These are phyloP conservation scores for Phanerodontia chrysosporium DNA, from an alignment of 768 basidiomycete genomes.

Conservation along the genomic window DNA sequence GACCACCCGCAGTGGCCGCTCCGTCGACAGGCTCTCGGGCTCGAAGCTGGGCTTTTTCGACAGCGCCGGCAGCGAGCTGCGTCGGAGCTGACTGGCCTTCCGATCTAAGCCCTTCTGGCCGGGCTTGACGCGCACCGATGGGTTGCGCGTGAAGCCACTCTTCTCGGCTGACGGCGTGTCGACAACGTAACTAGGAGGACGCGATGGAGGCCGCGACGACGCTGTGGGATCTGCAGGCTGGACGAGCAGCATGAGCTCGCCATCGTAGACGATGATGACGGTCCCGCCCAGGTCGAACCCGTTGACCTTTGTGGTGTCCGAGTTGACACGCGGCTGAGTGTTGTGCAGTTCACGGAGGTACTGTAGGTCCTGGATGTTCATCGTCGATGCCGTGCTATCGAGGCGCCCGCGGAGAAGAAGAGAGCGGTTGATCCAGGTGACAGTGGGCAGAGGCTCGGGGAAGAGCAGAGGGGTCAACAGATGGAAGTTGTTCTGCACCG, in stretches of 20 bases:
- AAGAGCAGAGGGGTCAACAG: slow-evolving; percentile 67
- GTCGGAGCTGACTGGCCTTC: slow-evolving; percentile 69
- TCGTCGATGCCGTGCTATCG: slow-evolving; percentile 50
- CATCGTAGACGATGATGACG: slow-evolving; percentile 67
- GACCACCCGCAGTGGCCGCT: slow-evolving; percentile 68
- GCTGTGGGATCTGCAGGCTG: slow-evolving; percentile 47
- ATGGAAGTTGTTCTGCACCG: slow-evolving; percentile 35
- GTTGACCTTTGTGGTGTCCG: slow-evolving; percentile 13
- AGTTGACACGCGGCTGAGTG: slow-evolving; percentile 3
- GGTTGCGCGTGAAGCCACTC: slow-evolving; percentile 45
- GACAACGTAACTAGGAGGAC: slow-evolving; percentile 64
- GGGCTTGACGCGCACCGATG: slow-evolving; percentile 77
- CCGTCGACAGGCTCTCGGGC: slow-evolving; percentile 58
- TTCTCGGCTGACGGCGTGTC: slow-evolving; percentile 37
- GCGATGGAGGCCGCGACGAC: slow-evolving; percentile 57
- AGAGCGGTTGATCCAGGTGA: slow-evolving; percentile 64
- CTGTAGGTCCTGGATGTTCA: slow-evolving; percentile 54
- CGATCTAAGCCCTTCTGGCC: slow-evolving; percentile 62
- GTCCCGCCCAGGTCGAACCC: slow-evolving; percentile 53
- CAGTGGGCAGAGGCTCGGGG: slow-evolving; percentile 65
- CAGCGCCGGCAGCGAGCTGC: slow-evolving; percentile 77
- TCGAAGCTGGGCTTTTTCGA: slow-evolving; percentile 58
- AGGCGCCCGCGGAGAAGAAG: slow-evolving; percentile 63
- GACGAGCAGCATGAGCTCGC: slow-evolving; percentile 69
- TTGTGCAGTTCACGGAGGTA: slow-evolving; percentile 52